Evolutionary conservation across 2,329 filamentous ascomycete genomes (phyloP), one percentile per base, ranked within the genome.

Genomic region (Colletotrichum siamense): DNA sequence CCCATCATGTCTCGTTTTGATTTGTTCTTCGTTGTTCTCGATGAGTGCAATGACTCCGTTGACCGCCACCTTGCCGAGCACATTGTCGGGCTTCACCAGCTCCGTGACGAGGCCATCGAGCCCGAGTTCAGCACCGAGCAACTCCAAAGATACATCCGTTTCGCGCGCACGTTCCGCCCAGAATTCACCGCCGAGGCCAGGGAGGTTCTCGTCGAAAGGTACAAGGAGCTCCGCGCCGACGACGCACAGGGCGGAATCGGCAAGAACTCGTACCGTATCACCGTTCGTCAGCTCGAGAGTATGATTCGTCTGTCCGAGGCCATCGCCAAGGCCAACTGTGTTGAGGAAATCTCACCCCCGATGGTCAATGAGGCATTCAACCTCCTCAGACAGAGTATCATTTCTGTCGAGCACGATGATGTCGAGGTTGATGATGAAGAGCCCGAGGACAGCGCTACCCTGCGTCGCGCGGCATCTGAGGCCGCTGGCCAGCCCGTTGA

Each of bases 1-100:
- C 97, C 97, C 75, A 99, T 99, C 88, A 99, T 99, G 97, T 98
- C 95, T 69, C 95, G 97, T 89, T 99, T 99, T 86, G 97, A 99
- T 88, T 90, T 99, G 12, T 99, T 99, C 90, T 99, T 99, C 83
- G 96, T 99, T 69, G 94, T 99, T 30, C 91, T 99, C 1, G 97
- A 99, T 83, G 97, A 99, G 82, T 99, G 96, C 84, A 98, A 98
- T 82, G 96, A 99, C 86, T 87, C 91, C 52, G 93, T 98, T 39
- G 97, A 99, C 83, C 94, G 96, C 73, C 95, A 98, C 82, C 90
- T 99, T 6, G 97, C 97, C 4, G 92, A 96, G 82, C 97, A 99
- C 85, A 99, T 99, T 82, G 96, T 99, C 77, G 93, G 93, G 76
- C 94, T 99, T 73, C 97, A 99, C 86, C 96, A 97, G 84, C 91